phyloP scores from a whole-genome alignment of 2,329 filamentous ascomycete genomes.

The Dactylellina drechsleri region DNA sequence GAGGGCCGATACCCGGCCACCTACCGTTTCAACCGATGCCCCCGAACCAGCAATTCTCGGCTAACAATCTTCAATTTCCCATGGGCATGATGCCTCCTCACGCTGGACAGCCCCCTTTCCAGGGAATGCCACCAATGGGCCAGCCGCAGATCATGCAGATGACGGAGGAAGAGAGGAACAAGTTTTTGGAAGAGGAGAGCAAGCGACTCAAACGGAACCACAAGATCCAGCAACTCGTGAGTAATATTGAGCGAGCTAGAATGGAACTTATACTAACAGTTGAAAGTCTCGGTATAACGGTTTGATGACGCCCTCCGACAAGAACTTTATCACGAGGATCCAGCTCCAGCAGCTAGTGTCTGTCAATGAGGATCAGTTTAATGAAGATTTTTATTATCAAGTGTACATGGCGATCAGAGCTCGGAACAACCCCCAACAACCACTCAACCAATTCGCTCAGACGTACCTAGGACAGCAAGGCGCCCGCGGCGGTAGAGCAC shows the following conservation, averaged over 20 bases:
- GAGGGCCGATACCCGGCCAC: slow-evolving; percentile 55
- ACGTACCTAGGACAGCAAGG: slow-evolving; percentile 97
- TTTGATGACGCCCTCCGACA: slow-evolving; percentile 98
- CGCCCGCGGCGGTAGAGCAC: slow-evolving; percentile 69
- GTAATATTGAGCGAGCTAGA: neutral
- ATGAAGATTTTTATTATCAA: slow-evolving; percentile 98
- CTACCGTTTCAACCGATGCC: slow-evolving; percentile 62
- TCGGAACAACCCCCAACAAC: slow-evolving; percentile 89
- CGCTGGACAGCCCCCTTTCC: slow-evolving; percentile 37
- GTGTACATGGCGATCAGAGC: slow-evolving; percentile 94
- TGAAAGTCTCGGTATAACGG: slow-evolving; percentile 84
- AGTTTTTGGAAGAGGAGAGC: slow-evolving; percentile 88
- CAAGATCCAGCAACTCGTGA: slow-evolving; percentile 72
- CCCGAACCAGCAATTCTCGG: slow-evolving; percentile 61
- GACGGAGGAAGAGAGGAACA: slow-evolving; percentile 82
- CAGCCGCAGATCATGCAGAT: slow-evolving; percentile 62
- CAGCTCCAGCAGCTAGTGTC: slow-evolving; percentile 95
- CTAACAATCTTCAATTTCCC: slow-evolving; percentile 73
- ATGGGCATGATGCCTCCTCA: slow-evolving; percentile 59
- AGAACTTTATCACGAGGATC: slow-evolving; percentile 98
- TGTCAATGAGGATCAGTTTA: slow-evolving; percentile 81
- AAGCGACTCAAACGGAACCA: slow-evolving; percentile 96
- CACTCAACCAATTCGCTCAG: slow-evolving; percentile 94
- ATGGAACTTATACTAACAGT: slow-evolving; percentile 69
- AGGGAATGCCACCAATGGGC: slow-evolving; percentile 28